Conservation (phyloP, 208 protist genomes). For the Crithidia bombi region DNA sequence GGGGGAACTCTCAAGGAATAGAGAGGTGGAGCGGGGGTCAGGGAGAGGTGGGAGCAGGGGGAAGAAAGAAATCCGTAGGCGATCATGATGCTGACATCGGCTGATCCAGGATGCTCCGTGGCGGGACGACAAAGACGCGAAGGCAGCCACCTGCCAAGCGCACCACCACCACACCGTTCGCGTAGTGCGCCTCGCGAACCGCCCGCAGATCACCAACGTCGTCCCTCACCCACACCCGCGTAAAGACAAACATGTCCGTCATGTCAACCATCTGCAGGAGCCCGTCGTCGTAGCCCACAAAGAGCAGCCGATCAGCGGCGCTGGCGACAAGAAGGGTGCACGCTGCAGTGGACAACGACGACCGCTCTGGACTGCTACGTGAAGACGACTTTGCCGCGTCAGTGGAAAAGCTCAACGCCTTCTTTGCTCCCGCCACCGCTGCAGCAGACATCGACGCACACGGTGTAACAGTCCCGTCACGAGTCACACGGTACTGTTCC, state of each 20-base stretch:
- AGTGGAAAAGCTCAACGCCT: slow-evolving; percentile 9
- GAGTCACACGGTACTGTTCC: slow-evolving; percentile 23
- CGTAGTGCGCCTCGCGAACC: slow-evolving; percentile 24
- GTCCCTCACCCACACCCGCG: slow-evolving; percentile 43
- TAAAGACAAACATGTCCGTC: slow-evolving; percentile 61
- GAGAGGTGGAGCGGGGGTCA: too few relatives aligned
- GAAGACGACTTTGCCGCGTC: background rate
- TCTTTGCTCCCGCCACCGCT: background rate
- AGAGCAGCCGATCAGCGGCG: slow-evolving; percentile 21
- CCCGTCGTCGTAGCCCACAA: slow-evolving; percentile 68
- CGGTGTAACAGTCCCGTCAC: slow-evolving; percentile 13
- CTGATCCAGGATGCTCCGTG: slow-evolving; percentile 36
- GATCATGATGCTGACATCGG: background rate
- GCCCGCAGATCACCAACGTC: background rate
- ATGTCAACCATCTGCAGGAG: slow-evolving; percentile 84
- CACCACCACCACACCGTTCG: slow-evolving; percentile 25
- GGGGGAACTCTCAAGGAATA: too few relatives aligned
- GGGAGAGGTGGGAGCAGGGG: too few relatives aligned
- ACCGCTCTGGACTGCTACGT: slow-evolving; percentile 1
- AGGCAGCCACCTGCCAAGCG: slow-evolving; percentile 10
- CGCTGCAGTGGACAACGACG: background rate
- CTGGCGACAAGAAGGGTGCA: slow-evolving; percentile 34
- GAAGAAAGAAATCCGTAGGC: background rate
- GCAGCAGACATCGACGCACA: background rate
- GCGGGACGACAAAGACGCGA: slow-evolving; percentile 20